phyloP scores from a whole-genome alignment of 768 basidiomycete genomes.

The Tephrocybe sp. region DNA sequence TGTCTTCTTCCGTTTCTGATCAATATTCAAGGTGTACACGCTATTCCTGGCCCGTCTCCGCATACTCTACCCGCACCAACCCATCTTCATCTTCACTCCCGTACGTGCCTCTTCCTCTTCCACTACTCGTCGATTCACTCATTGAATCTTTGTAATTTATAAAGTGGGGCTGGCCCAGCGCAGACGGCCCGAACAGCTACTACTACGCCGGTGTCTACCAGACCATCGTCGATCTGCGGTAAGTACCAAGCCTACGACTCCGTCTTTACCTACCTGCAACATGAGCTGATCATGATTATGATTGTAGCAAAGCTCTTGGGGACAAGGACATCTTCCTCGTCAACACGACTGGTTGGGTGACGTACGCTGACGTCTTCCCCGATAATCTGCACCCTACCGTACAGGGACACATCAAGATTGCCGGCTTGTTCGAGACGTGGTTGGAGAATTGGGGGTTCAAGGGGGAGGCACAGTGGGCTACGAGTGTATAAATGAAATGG shows the following conservation, averaged over 20 bases:
- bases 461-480: background rate
- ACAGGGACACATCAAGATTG: slow-evolving; percentile 47
- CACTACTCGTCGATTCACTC: background rate
- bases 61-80: slow-evolving; percentile 40
- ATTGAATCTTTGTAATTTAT: background rate
- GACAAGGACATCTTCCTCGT: slow-evolving; percentile 53
- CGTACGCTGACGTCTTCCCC: slow-evolving; percentile 49
- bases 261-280: background rate
- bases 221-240: slow-evolving; percentile 43
- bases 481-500: too few species aligned
- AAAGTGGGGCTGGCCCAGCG: slow-evolving; percentile 58
- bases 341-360: slow-evolving; percentile 58
- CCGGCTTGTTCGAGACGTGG: slow-evolving; percentile 44
- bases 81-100: slow-evolving; percentile 55
- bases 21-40: slow-evolving; percentile 39
- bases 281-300: background rate
- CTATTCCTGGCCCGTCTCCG: slow-evolving; percentile 46
- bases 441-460: slow-evolving; percentile 46
- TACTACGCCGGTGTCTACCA: slow-evolving; percentile 51
- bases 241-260: background rate
- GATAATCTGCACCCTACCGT: slow-evolving; percentile 51
- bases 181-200: slow-evolving; percentile 37
- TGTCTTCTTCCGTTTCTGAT: too few species aligned
- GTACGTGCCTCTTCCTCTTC: slow-evolving; percentile 26
- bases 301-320: slow-evolving; percentile 35